Conservation (phyloP, 192 early-diverging fungal genomes). For the Dissophora globulifera region DNA sequence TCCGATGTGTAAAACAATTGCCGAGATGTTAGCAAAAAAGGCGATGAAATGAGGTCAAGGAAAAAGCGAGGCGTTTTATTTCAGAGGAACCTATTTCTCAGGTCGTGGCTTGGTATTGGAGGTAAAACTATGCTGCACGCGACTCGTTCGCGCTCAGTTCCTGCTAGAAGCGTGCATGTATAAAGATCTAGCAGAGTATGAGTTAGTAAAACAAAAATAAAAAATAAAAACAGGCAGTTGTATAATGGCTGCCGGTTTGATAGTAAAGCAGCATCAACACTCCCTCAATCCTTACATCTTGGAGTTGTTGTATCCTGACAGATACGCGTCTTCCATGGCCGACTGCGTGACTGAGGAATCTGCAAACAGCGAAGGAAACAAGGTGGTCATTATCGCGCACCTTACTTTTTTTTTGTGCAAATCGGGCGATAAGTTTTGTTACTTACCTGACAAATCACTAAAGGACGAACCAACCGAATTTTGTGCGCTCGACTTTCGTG, state of each 20-base stretch:
- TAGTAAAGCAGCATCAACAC: too few relatives aligned
- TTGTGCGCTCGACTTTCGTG: slow-evolving; percentile 47
- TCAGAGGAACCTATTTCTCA: too few relatives aligned
- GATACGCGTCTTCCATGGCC: slow-evolving; percentile 62
- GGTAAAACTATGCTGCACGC: too few relatives aligned
- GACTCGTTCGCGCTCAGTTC: slow-evolving; percentile 17
- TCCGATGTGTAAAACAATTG: too few relatives aligned
- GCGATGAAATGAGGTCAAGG: too few relatives aligned
- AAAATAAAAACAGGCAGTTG: background rate
- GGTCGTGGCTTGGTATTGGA: background rate
- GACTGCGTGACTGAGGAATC: slow-evolving; percentile 67
- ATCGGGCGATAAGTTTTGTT: too few relatives aligned
- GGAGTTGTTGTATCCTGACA: slow-evolving; percentile 63
- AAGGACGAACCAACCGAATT: slow-evolving; percentile 59
- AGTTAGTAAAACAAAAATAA: background rate
- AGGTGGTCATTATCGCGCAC: too few relatives aligned
- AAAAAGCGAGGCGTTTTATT: too few relatives aligned
- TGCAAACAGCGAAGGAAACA: background rate
- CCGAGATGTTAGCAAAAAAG: too few relatives aligned
- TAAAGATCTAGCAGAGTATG: slow-evolving; percentile 7
- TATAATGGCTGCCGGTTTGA: too few relatives aligned
- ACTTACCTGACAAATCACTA: slow-evolving; percentile 59
- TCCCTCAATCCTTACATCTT: slow-evolving; percentile 68
- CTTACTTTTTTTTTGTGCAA: too few relatives aligned
- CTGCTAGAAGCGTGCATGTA: slow-evolving; percentile 23